Percentiles rank a stretch among this genome's conserved stretches.
Conservation (phyloP, 2,329 filamentous ascomycete genomes). For the Colletotrichum endophyticum region DNA sequence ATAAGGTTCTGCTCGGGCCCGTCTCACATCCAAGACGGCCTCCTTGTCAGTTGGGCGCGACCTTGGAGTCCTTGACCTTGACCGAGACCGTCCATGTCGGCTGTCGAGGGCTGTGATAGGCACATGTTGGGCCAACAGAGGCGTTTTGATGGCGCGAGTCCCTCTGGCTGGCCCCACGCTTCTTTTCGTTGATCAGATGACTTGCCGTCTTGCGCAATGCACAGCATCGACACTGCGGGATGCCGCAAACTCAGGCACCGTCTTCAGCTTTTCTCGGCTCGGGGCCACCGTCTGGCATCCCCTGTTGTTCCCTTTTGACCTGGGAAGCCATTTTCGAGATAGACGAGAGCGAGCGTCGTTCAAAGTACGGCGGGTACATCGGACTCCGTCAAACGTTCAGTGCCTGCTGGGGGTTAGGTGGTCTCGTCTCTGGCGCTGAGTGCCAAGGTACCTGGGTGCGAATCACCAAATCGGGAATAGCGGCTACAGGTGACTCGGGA, state of each 20-base stretch:
- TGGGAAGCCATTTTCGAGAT: background rate
- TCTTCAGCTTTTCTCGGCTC: background rate
- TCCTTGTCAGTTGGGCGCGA: background rate
- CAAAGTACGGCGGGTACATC: background rate
- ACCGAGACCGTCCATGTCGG: background rate
- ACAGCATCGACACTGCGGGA: background rate
- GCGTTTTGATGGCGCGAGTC: background rate
- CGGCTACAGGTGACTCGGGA: background rate
- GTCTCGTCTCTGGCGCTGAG: background rate
- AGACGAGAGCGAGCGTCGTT: background rate
- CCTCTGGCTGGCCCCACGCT: background rate
- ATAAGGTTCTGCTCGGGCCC: constrained; percentile 13
- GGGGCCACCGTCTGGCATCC: background rate
- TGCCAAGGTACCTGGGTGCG: background rate
- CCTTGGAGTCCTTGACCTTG: background rate
- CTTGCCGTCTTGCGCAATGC: background rate
- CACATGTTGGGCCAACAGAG: background rate
- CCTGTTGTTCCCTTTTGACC: background rate
- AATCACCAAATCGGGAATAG: constrained; percentile 1
- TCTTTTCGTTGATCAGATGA: background rate
- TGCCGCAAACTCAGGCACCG: background rate
- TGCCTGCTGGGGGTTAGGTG: background rate
- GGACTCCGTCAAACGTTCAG: background rate
- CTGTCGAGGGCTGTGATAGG: background rate
- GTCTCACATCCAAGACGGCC: constrained; percentile 2